phyloP scores from a whole-genome alignment of 2,329 filamentous ascomycete genomes.

The Aureobasidium sp. region DNA sequence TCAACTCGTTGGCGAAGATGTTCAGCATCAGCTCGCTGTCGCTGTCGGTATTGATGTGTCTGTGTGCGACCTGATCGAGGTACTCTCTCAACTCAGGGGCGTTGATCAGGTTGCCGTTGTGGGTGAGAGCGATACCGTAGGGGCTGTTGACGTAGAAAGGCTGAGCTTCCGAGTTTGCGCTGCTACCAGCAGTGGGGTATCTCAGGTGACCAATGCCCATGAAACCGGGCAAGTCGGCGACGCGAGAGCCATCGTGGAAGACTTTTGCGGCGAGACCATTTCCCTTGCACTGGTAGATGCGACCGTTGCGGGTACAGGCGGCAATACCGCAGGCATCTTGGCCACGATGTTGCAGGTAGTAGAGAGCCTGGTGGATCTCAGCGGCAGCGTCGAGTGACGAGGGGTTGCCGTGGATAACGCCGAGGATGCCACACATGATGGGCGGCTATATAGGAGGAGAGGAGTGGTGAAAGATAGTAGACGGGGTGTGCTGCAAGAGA shows the following conservation, averaged over 20 bases:
- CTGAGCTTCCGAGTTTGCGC: conserved; percentile 76
- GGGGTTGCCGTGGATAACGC: conserved; percentile 37
- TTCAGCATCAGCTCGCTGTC: conserved; percentile 86
- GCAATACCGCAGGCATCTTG: conserved; percentile 87
- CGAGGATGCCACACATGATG: conserved; percentile 45
- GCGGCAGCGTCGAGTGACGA: conserved; percentile 26
- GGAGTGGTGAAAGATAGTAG: not conserved
- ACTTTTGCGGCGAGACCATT: conserved; percentile 81
- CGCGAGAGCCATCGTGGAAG: conserved; percentile 68
- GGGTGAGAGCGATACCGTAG: conserved; percentile 71
- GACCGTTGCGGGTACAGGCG: conserved; percentile 63
- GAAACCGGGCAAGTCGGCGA: conserved; percentile 68
- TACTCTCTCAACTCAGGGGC: conserved; percentile 59
- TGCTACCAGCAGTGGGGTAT: conserved; percentile 84
- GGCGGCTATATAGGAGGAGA: not conserved
- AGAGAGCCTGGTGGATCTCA: conserved; percentile 30
- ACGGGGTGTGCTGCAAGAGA: not conserved
- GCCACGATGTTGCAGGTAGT: conserved; percentile 51
- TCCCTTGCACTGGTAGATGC: conserved; percentile 84
- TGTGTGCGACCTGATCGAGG: conserved; percentile 68
- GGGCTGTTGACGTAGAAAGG: conserved; percentile 87
- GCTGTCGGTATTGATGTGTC: conserved; percentile 84
- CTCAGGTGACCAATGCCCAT: conserved; percentile 82
- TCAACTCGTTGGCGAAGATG: conserved; percentile 73
- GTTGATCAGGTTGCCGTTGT: conserved; percentile 88